phyloP scores from a whole-genome alignment of 257 asterid genomes.

The Capsicum pubescens region DNA sequence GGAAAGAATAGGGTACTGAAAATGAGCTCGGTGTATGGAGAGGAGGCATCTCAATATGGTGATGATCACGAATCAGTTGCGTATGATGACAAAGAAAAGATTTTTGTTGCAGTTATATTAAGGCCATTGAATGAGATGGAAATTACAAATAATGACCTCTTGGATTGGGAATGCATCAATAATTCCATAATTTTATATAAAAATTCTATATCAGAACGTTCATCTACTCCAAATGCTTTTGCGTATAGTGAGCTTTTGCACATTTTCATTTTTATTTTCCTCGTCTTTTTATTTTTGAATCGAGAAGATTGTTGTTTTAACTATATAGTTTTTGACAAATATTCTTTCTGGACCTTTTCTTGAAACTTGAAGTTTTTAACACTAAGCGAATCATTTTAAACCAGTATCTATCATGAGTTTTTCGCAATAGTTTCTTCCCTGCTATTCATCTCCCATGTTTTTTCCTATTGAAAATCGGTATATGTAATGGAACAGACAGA shows the following conservation, averaged over 20 bases:
- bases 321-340: neutral
- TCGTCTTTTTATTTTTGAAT: neutral
- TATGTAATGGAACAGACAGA: conserved; percentile 56
- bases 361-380: neutral
- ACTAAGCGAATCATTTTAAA: neutral
- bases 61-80: conserved; percentile 53
- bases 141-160: conserved; percentile 49
- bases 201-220: conserved; percentile 60
- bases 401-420: neutral
- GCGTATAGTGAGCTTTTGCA: conserved; percentile 57
- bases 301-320: neutral
- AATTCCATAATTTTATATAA: conserved; percentile 71
- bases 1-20: conserved; percentile 15
- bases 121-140: conserved; percentile 87
- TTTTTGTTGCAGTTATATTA: conserved; percentile 75
- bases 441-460: neutral
- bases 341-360: neutral
- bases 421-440: neutral
- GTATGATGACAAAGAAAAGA: conserved; percentile 89
- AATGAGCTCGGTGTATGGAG: conserved; percentile 64
- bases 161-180: conserved; percentile 90
- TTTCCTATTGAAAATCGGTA: neutral
- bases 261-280: neutral
- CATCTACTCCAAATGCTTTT: conserved; percentile 66
- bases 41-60: conserved; percentile 46